Conservation (phyloP, 2,329 filamentous ascomycete species). For the Leptographium galeiforme region DNA sequence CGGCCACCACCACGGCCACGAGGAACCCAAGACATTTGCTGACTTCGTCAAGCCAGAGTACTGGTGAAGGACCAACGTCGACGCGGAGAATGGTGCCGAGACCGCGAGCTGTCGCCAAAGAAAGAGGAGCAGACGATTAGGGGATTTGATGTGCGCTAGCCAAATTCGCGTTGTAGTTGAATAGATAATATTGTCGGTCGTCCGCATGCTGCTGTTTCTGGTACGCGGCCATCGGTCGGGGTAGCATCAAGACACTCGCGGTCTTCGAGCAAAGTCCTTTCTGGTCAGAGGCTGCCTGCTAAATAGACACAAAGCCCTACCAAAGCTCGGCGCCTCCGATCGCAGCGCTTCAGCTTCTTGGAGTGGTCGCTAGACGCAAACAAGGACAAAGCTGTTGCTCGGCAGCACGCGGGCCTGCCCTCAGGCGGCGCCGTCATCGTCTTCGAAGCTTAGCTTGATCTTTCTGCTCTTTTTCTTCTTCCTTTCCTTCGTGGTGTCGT, state of each 20-base stretch:
- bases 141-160: slow-evolving; percentile 1
- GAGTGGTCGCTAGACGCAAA: too few species aligned
- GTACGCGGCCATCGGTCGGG: not conserved
- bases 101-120: not conserved
- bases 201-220: not conserved
- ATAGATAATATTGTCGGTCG: not conserved
- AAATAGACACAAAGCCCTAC: too few species aligned
- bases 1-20: slow-evolving; percentile 43
- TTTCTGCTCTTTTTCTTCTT: slow-evolving; percentile 50
- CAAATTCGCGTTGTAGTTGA: not conserved
- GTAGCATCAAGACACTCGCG: too few species aligned
- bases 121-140: not conserved
- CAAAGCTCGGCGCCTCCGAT: too few species aligned
- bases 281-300: too few species aligned
- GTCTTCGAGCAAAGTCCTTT: too few species aligned
- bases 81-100: too few species aligned
- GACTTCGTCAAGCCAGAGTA: slow-evolving; percentile 95
- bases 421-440: slow-evolving; percentile 32
- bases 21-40: slow-evolving; percentile 91
- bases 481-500: slow-evolving; percentile 18
- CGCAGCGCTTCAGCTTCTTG: too few species aligned
- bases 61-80: slow-evolving; percentile 33
- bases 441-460: slow-evolving; percentile 55
- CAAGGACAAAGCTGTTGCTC: too few species aligned
- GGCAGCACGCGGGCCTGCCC: not conserved